Evolutionary conservation across 805 yeast genomes (phyloP).

Genomic region (Torulaspora delbrueckii): DNA sequence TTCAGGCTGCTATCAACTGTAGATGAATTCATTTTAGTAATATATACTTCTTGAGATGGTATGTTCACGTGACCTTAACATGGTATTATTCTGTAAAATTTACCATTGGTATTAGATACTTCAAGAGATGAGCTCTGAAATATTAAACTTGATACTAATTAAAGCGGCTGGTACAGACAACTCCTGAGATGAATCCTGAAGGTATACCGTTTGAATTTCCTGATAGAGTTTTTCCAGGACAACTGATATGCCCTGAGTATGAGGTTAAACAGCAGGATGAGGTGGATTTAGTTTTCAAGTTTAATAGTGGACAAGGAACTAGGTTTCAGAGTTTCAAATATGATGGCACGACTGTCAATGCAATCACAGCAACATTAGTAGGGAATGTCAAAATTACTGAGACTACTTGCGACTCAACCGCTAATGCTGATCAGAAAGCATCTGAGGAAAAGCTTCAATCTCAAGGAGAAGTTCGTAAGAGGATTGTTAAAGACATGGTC

Average conservation of each 20-base stretch:
- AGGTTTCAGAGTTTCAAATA: slow-evolving; percentile 44
- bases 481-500: slow-evolving; percentile 20
- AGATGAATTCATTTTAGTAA: no score
- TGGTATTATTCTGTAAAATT: neutral
- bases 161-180: neutral
- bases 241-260: slow-evolving; percentile 59
- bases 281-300: slow-evolving; percentile 38
- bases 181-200: neutral
- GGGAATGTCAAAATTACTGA: slow-evolving; percentile 47
- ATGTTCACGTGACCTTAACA: neutral
- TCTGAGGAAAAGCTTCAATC: slow-evolving; percentile 2
- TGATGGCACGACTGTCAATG: slow-evolving; percentile 38
- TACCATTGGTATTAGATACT: neutral
- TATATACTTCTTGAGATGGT: neutral
- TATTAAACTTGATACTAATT: no score
- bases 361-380: slow-evolving; percentile 53
- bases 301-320: slow-evolving; percentile 62
- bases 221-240: slow-evolving; percentile 70
- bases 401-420: slow-evolving; percentile 13
- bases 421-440: slow-evolving; percentile 8
- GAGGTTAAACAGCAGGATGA: slow-evolving; percentile 35
- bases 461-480: slow-evolving; percentile 9
- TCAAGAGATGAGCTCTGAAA: neutral
- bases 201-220: slow-evolving; percentile 31
- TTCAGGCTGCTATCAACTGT: neutral